Base-by-base conservation (phyloP, 176 grass and related monocot species). In the Aegilops umbellulata region DNA sequence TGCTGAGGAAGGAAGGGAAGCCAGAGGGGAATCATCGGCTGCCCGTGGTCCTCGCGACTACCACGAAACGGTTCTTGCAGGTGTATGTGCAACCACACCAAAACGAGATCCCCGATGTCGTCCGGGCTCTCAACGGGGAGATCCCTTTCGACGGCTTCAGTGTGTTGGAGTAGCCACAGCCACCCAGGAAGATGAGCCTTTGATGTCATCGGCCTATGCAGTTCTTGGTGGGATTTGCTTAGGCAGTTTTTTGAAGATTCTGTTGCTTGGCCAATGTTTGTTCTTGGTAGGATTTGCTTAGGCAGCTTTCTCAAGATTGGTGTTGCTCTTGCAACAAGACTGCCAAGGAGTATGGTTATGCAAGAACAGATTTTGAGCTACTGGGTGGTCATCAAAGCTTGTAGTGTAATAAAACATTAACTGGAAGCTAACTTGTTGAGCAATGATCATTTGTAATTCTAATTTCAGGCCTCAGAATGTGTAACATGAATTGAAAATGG, bases 1-100 rank as follows among this genome's bases (percentile, higher is more conserved):
- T 64, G 57, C 82, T 89, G 76, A 89, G 42, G 82, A 89, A 61
- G 32, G 66, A 38, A 65, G 76, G 58, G 41, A 80, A 84, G 76
- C 42, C 6, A 22, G 5, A 58, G 24, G 61, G 7, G 42, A 9
- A 73, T 14, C 55, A 19, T 25, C 55, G 17, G 67, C 14, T 80
- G 24, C 23, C 57, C 13, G 1, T 1, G 32, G 66, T 30, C 3
- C 87, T 89, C 13, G 5, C 9, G 67, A 0, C 7, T 19, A 1
- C 12, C 11, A 5, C 24, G 12, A 7, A 24, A 31, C 24, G 68
- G 12, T 89, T 89, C 76, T 29, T 44, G 14, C 0, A n/a, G 17
- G 23, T 57, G 19, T 80, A 44, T 36, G 82, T 89, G 58, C 12
- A 2, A 42, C 87, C 23, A 12, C 14, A 89, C 31, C 2, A 42